Percentiles rank a stretch among this genome's conserved stretches.
Conservation (phyloP, 1,139 yeast genomes). For the Yamadazyma kanchanaburiensis region DNA sequence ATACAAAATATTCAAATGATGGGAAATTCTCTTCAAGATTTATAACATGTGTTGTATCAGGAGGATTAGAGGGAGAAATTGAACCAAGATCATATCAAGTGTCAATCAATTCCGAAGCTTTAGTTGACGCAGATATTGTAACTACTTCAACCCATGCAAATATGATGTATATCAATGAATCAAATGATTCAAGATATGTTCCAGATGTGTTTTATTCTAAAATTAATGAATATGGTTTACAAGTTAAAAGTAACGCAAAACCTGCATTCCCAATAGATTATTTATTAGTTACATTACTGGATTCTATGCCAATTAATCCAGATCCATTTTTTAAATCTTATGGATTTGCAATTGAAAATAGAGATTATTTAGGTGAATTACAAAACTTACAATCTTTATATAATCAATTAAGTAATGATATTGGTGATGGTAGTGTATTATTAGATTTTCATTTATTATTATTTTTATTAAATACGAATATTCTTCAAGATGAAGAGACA, state of each 20-base stretch:
- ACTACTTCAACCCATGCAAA: constrained; percentile 91
- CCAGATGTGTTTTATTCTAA: constrained; percentile 90
- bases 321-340: constrained; percentile 41
- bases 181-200: constrained; percentile 71
- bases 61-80: constrained; percentile 81
- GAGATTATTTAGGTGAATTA: constrained; percentile 69
- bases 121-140: constrained; percentile 82
- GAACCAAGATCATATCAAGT: constrained; percentile 93
- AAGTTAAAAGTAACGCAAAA: constrained; percentile 85
- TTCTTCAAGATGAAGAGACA: constrained; percentile 52
- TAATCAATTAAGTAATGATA: constrained; percentile 42
- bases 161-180: constrained; percentile 74
- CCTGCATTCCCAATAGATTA: constrained; percentile 97
- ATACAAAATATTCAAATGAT: constrained; percentile 60
- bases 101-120: constrained; percentile 80
- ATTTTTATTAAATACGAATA: constrained; percentile 52
- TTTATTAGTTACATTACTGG: constrained; percentile 81
- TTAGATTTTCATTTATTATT: constrained; percentile 73
- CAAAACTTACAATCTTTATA: constrained; percentile 54
- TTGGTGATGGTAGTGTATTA: constrained; percentile 39
- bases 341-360: constrained; percentile 71
- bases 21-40: constrained; percentile 82
- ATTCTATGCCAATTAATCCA: constrained; percentile 80
- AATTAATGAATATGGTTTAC: constrained; percentile 83
- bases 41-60: constrained; percentile 89